Base-by-base conservation (phyloP, 805 yeast species). In the Starmerella scarabaei region DNA sequence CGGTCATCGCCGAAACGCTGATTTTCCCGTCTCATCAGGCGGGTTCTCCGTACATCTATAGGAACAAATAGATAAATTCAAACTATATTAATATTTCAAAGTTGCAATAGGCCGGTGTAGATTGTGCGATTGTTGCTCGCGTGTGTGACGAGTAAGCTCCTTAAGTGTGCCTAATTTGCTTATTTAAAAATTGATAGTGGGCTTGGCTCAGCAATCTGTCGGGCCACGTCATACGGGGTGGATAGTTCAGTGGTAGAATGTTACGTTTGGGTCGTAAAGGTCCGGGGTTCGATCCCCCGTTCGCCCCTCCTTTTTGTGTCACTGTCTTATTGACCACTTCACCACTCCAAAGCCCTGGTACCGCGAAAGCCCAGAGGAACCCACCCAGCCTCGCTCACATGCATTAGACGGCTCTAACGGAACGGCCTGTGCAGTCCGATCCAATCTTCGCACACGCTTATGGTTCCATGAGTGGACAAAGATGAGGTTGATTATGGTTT, bases 1-100 rank as follows among this genome's bases (percentile, higher is more conserved):
- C 81, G 1, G 88, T 80, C 15, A 62, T 80, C 54, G 86, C 88
- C 20, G 93, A 85, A 57, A 67, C 83, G 15, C 67, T 86, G 57
- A 77, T 88, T 11, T 82, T 85, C 64, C 82, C 94, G 15, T 71
- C 76, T 34, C 77, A 80, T 64, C 96, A 86, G 66, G 94, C 93
- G 3, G 70, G 81, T 43, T 75, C 93, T 6, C 62, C 67, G 50
- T 82, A 78, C 55, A 59, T 78, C 27, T 66, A 76, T 65, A 45
- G 54, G 15, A 48, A 43, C 28, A 38, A 27, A 21, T n/a, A n/a
- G n/a, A n/a, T n/a, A n/a, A 4, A 26, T 18, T 20, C 4, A 9
- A 18, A 16, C 6, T 21, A 9, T 18, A 24, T 20, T n/a, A 7
- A n/a, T 14, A 16, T 37, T n/a, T n/a, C n/a, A n/a, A n/a, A n/a